Conservation (phyloP, 441 rosid species). For the Daphne laureola region DNA sequence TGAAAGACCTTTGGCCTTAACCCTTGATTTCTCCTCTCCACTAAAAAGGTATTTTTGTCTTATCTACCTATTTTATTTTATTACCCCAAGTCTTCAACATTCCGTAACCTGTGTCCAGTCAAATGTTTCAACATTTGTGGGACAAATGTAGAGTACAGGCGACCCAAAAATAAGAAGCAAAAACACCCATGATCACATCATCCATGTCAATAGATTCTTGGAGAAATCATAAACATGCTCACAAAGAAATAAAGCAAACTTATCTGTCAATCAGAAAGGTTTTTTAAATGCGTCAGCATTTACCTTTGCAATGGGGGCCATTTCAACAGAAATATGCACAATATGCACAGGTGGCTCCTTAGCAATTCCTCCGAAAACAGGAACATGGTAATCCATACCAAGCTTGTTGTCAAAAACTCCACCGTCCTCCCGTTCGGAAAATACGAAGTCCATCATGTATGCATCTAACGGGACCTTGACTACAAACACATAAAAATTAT, state of each 20-base stretch:
- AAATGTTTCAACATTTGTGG: too few relatives aligned
- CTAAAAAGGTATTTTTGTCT: too few relatives aligned
- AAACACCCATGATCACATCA: too few relatives aligned
- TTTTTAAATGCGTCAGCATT: background rate
- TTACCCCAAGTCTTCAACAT: too few relatives aligned
- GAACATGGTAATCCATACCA: constrained; percentile 84
- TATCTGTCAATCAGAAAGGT: too few relatives aligned
- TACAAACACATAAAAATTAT: constrained; percentile 30
- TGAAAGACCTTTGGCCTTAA: too few relatives aligned
- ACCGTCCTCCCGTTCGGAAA: constrained; percentile 87
- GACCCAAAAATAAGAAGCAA: too few relatives aligned
- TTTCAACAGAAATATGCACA: constrained; percentile 93
- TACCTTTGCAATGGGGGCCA: constrained; percentile 99
- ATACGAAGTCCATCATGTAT: constrained; percentile 94
- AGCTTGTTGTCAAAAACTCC: constrained; percentile 74
- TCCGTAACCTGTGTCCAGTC: too few relatives aligned
- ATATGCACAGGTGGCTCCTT: constrained; percentile 91
- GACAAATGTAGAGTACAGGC: too few relatives aligned
- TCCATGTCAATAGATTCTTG: background rate
- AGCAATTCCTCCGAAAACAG: constrained; percentile 63
- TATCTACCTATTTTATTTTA: too few relatives aligned
- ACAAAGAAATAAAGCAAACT: background rate
- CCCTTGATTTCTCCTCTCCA: too few relatives aligned
- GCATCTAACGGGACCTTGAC: constrained; percentile 94
- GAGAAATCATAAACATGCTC: background rate